Percentiles rank a stretch among this genome's conserved stretches.
These are phyloP conservation scores for Chondrus crispus DNA, from an alignment of 23 red algal genomes.

Conservation along the genomic window DNA sequence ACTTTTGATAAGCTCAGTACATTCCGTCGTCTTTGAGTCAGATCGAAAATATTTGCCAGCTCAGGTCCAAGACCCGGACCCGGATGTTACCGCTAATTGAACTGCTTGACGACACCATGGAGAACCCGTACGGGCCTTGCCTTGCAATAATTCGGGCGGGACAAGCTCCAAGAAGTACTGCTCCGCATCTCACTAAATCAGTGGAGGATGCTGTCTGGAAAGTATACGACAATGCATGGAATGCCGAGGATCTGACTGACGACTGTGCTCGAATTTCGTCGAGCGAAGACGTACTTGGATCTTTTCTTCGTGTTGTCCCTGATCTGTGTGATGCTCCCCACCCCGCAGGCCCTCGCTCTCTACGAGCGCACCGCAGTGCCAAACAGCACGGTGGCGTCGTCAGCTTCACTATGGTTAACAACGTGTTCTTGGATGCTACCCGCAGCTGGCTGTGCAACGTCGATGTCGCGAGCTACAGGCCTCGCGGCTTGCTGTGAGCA, in stretches of 20 bases:
- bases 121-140: too few species aligned
- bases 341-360: too few species aligned
- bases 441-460: conserved; percentile 67
- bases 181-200: conserved; percentile 21
- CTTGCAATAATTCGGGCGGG: conserved; percentile 20
- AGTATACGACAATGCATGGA: conserved; percentile 22
- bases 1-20: background rate
- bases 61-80: too few species aligned
- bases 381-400: conserved; percentile 24
- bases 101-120: too few species aligned
- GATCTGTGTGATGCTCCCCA: too few species aligned
- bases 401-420: conserved; percentile 67
- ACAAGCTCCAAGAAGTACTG: background rate
- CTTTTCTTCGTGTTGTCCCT: too few species aligned
- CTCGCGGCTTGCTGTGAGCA: conserved; percentile 44
- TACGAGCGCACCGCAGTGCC: too few species aligned
- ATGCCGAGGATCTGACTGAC: conserved; percentile 4
- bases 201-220: conserved; percentile 20
- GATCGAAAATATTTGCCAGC: too few species aligned
- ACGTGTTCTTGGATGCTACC: conserved; percentile 43
- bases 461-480: conserved; percentile 40
- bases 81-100: too few species aligned
- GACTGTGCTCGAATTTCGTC: background rate
- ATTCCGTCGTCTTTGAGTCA: too few species aligned
- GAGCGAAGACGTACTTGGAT: too few species aligned